Conservation (phyloP, 192 early-diverging fungal species). For the Oehlia diaphana region DNA sequence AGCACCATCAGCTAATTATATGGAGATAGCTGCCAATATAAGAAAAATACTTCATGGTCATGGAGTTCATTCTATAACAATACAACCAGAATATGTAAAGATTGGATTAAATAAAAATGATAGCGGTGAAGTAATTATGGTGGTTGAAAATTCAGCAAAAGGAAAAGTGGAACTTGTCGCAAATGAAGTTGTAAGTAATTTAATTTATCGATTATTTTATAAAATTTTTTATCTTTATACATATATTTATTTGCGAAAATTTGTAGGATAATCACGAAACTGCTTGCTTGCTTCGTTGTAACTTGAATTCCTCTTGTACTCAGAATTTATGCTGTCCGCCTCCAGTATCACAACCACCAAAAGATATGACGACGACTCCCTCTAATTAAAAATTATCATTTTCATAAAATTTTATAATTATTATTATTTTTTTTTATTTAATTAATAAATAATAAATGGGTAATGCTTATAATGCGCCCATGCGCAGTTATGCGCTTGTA, state of each 20-base stretch:
- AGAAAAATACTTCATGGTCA: constrained; percentile 75
- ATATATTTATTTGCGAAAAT: neutral
- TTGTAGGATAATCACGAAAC: constrained; percentile 13
- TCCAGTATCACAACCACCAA: neutral
- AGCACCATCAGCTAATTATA: constrained; percentile 61
- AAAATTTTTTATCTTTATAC: neutral
- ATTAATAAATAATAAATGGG: no score
- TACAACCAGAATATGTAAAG: constrained; percentile 87
- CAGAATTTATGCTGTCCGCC: constrained; percentile 43
- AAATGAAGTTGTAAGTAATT: neutral
- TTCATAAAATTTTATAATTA: no score
- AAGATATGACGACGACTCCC: no score
- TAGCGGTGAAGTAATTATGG: neutral
- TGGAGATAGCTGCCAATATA: constrained; percentile 68
- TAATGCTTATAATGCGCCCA: no score
- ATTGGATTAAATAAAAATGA: constrained; percentile 1
- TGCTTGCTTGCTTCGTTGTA: constrained; percentile 34
- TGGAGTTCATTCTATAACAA: constrained; percentile 86
- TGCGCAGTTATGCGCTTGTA: no score
- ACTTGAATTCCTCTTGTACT: constrained; percentile 36
- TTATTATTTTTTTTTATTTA: no score
- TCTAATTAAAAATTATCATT: no score
- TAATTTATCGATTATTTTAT: neutral
- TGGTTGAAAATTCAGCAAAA: neutral
- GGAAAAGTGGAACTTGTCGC: neutral